Percentiles rank a stretch among this genome's conserved stretches.
Evolutionary conservation across 1,284 basidiomycete genomes (phyloP).

Genomic region (Trametes hirsuta): DNA sequence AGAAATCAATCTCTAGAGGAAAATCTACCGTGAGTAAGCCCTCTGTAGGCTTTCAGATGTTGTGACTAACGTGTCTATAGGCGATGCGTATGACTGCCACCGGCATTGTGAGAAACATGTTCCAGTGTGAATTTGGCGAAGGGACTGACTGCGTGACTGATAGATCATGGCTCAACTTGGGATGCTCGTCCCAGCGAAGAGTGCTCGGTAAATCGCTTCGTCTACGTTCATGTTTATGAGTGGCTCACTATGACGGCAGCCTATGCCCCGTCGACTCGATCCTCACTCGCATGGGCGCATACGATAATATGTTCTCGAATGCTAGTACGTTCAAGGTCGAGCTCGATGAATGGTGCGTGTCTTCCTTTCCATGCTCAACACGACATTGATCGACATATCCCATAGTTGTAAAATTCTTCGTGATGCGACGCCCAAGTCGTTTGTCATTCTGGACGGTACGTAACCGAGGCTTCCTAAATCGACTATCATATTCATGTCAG

Average conservation of each 20-base stretch:
- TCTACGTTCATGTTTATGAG: not conserved
- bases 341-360: conserved; percentile 84
- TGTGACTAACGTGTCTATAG: conserved; percentile 38
- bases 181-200: conserved; percentile 92
- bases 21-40: conserved; percentile 75
- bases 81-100: conserved; percentile 96
- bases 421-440: conserved; percentile 87
- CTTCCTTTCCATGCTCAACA: not conserved
- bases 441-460: conserved; percentile 93
- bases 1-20: conserved; percentile 51
- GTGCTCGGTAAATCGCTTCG: conserved; percentile 59
- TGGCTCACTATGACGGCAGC: conserved; percentile 40
- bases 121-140: too few relatives aligned
- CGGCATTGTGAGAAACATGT: conserved; percentile 64
- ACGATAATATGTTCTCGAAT: conserved; percentile 96
- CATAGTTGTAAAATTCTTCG: conserved; percentile 86
- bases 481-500: conserved; percentile 1
- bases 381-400: not conserved
- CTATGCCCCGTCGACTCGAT: conserved; percentile 93
- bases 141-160: too few relatives aligned
- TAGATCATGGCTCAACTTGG: conserved; percentile 97
- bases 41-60: not conserved
- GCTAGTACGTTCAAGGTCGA: conserved; percentile 97
- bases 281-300: conserved; percentile 97
- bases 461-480: not conserved